These are phyloP conservation scores for Russula compacta DNA, from an alignment of 768 basidiomycete species.

Conservation along the genomic window DNA sequence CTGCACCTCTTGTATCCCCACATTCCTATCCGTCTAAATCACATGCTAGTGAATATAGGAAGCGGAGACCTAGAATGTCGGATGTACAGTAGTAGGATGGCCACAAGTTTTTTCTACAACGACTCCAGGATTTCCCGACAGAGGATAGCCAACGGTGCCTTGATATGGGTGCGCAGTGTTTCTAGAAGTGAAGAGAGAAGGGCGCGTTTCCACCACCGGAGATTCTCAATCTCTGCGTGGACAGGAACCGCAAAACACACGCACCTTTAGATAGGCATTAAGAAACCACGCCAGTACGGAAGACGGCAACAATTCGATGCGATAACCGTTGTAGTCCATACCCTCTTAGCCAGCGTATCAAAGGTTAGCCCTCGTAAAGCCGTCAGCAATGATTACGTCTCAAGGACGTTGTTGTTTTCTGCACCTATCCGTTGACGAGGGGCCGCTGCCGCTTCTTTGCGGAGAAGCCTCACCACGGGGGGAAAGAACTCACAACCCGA, in stretches of 20 bases:
- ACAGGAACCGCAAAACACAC: neutral
- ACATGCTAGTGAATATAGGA: slow-evolving; percentile 60
- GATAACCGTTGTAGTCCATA: slow-evolving; percentile 21
- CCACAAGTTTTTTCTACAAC: slow-evolving; percentile 33
- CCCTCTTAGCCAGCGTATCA: neutral
- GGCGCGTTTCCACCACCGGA: slow-evolving; percentile 43
- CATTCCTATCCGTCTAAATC: slow-evolving; percentile 40
- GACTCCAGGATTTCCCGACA: slow-evolving; percentile 34
- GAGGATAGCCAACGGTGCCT: slow-evolving; percentile 24
- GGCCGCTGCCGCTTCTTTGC: slow-evolving; percentile 27
- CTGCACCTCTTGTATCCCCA: slow-evolving; percentile 28
- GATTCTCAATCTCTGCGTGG: neutral
- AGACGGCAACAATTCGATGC: slow-evolving; percentile 57
- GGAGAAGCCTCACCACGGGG: slow-evolving; percentile 62
- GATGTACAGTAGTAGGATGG: slow-evolving; percentile 36
- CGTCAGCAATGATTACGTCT: neutral
- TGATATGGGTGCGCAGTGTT: slow-evolving; percentile 26
- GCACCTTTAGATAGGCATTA: slow-evolving; percentile 32
- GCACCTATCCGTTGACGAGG: too few relatives aligned
- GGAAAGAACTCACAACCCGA: slow-evolving; percentile 53
- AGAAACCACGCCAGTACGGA: slow-evolving; percentile 37
- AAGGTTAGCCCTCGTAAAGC: neutral
- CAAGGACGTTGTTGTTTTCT: neutral
- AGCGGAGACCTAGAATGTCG: slow-evolving; percentile 47
- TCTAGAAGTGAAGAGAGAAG: slow-evolving; percentile 36